Base-by-base conservation (phyloP, 1,284 basidiomycete species). In the Rhodotorula sp. region DNA sequence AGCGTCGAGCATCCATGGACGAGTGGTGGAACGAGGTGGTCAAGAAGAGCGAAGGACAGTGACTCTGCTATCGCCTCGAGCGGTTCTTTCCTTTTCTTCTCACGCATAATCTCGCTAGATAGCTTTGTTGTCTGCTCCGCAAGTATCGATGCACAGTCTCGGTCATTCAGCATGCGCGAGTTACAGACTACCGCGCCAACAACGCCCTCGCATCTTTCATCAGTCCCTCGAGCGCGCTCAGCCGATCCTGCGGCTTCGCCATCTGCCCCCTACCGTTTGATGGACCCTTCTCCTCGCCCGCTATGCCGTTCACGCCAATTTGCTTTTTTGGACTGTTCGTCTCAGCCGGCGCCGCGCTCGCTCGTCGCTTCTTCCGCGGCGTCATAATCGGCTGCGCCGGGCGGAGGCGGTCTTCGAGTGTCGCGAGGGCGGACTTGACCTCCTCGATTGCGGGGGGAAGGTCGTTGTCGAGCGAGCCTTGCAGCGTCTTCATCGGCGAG, bases 361-460 rank as follows among this genome's bases (percentile, higher is more conserved):
- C 68, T 18, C 69, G 62, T 18, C 68, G 59, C 59, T 72, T 72
- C 68, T 70, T 72, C 59, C n/a, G 50, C 24, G 20, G 28, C n/a
- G 24, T 16, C 11, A 20, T 6, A 0, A 26, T 50, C n/a, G n/a
- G n/a, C 31, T 34, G 26, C 6, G 24, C 31, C 2, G 55, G 55
- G 9, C 22, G 31, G 18, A 52, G 10, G 22, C 24, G 46, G 20
- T 44, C 54, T 20, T 62, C 67, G 18, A 46, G 24, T 11, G 28
- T 24, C 8, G 18, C 30, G 18, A 69, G 62, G 22, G 59, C 26
- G 26, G 46, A 31, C 22, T 59, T 48, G 15, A 65, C 10, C 0
- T 20, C 37, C 1, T 24, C 46, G 50, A 58, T 47, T 5, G 64
- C 28, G 2, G 15, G n/a, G 1, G 52, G 30, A 2, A 66, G 54